phyloP scores from a whole-genome alignment of 768 basidiomycete species.

The Rhizopogon sp. region DNA sequence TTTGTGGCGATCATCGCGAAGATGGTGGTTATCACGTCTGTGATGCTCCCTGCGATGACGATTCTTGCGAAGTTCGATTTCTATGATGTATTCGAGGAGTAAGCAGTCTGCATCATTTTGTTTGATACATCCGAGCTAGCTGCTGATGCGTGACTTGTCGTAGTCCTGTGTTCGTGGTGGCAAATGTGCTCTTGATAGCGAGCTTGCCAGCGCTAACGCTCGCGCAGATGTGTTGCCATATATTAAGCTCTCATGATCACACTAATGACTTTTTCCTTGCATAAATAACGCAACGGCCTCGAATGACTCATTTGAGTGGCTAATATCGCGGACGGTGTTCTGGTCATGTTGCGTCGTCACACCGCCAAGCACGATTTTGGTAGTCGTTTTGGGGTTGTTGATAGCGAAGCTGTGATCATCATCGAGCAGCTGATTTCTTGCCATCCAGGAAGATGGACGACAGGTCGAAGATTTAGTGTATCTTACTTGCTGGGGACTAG shows the following conservation, averaged over 20 bases:
- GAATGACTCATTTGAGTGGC: constrained; percentile 83
- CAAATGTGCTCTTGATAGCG: constrained; percentile 76
- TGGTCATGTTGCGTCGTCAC: constrained; percentile 90
- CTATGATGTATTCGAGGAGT: constrained; percentile 73
- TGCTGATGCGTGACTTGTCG: constrained; percentile 1
- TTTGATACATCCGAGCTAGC: not conserved
- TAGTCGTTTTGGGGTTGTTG: constrained; percentile 70
- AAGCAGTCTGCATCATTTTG: constrained; percentile 26
- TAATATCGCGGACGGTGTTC: constrained; percentile 88
- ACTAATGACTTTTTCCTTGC: not conserved
- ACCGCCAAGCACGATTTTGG: constrained; percentile 74
- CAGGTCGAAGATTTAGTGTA: not conserved
- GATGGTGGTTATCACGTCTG: constrained; percentile 81
- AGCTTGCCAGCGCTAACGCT: constrained; percentile 79
- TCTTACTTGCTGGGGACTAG: not conserved
- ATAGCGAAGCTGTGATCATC: constrained; percentile 45
- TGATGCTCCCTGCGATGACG: constrained; percentile 75
- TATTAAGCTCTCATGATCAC: constrained; percentile 1
- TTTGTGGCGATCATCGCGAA: constrained; percentile 76
- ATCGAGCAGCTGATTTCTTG: not conserved
- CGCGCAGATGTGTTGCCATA: constrained; percentile 39
- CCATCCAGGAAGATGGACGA: not conserved
- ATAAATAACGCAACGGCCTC: constrained; percentile 81
- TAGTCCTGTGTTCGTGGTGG: constrained; percentile 84
- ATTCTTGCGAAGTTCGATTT: constrained; percentile 53